These are phyloP conservation scores for Talaromyces ruber DNA, from an alignment of 495 filamentous ascomycete genomes.

Conservation along the genomic window DNA sequence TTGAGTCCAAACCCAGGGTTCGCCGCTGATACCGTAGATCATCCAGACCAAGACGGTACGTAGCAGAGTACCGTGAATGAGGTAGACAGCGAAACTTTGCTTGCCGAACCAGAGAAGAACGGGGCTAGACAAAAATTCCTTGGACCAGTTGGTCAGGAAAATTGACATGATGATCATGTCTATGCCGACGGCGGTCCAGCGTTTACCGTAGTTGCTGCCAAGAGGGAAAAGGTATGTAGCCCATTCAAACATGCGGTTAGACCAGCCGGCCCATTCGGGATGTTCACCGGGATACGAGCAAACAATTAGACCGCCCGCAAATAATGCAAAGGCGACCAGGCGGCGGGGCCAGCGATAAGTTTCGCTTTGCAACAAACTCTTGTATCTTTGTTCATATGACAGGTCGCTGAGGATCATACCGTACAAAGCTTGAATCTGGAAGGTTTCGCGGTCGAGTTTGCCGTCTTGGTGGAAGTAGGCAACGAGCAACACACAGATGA, in stretches of 20 bases:
- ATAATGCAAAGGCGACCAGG: conserved; percentile 34
- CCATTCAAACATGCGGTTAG: conserved; percentile 34
- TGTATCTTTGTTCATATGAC: conserved; percentile 42
- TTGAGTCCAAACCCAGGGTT: conserved; percentile 39
- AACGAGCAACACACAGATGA: conserved; percentile 39
- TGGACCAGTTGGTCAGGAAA: conserved; percentile 47
- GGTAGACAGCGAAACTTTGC: conserved; percentile 61
- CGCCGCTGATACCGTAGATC: conserved; percentile 49
- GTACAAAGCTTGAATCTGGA: conserved; percentile 53
- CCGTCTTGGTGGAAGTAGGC: conserved; percentile 45
- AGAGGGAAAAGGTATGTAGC: conserved; percentile 47
- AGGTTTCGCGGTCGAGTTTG: conserved; percentile 22
- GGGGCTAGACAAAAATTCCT: conserved; percentile 45
- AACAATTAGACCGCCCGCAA: conserved; percentile 43
- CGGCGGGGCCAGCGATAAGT: conserved; percentile 29
- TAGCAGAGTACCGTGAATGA: conserved; percentile 57
- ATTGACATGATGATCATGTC: conserved; percentile 49
- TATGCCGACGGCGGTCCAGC: conserved; percentile 49
- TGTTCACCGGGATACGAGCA: conserved; percentile 53
- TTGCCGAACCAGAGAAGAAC: conserved; percentile 58
- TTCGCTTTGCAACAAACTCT: conserved; percentile 38
- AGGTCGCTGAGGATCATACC: conserved; percentile 57
- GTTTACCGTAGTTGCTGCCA: conserved; percentile 40
- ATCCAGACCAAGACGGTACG: conserved; percentile 56
- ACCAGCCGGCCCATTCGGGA: conserved; percentile 51